Evolutionary conservation across 768 basidiomycete species (phyloP).

Genomic region (Baorangia bicolor): DNA sequence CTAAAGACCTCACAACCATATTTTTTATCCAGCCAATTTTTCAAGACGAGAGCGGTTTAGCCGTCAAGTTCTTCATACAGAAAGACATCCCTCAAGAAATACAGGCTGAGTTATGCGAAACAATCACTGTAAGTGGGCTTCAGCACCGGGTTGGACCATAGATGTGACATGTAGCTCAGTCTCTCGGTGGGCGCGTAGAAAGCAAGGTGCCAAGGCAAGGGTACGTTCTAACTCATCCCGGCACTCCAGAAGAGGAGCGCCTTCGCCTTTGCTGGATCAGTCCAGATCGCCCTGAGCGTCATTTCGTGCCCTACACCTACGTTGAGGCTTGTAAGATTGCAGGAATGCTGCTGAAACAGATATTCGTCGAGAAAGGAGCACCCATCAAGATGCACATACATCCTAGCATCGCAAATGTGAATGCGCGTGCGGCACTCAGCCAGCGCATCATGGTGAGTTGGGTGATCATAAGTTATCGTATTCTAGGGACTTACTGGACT

Average conservation of each 20-base stretch:
- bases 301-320: slow-evolving; percentile 79
- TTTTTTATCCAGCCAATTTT: slow-evolving; percentile 64
- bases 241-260: slow-evolving; percentile 69
- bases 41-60: slow-evolving; percentile 62
- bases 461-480: slow-evolving; percentile 2
- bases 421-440: slow-evolving; percentile 63
- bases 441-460: slow-evolving; percentile 65
- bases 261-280: slow-evolving; percentile 73
- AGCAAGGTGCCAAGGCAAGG: slow-evolving; percentile 76
- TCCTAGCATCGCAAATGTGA: slow-evolving; percentile 75
- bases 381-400: slow-evolving; percentile 81
- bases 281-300: slow-evolving; percentile 66
- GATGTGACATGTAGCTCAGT: slow-evolving; percentile 37
- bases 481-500: not conserved
- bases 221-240: slow-evolving; percentile 67
- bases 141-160: not conserved
- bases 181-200: slow-evolving; percentile 75
- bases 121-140: slow-evolving; percentile 53
- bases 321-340: slow-evolving; percentile 84
- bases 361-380: slow-evolving; percentile 63
- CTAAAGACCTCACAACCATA: slow-evolving; percentile 1
- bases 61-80: slow-evolving; percentile 83
- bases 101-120: slow-evolving; percentile 71
- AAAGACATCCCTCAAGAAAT: slow-evolving; percentile 69
- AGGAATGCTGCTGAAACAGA: slow-evolving; percentile 70